These are phyloP conservation scores for Naganishia albida DNA, from an alignment of 1,284 basidiomycete genomes.

Conservation along the genomic window DNA sequence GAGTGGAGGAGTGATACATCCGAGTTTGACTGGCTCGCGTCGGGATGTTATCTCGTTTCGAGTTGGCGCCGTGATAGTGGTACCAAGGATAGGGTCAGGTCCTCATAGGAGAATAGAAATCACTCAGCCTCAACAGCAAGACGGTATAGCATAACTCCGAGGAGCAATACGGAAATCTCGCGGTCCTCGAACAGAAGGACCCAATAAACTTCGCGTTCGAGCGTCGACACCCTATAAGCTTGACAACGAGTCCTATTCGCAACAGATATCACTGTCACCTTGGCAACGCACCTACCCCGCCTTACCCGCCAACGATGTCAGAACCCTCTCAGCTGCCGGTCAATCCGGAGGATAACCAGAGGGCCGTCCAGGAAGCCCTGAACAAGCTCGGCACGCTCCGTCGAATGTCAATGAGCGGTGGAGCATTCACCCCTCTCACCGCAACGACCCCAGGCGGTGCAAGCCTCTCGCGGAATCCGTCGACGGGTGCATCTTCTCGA, in stretches of 20 bases:
- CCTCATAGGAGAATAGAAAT: neutral
- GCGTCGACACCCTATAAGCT: too few species aligned
- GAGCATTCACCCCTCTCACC: slow-evolving; percentile 42
- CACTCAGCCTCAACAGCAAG: neutral
- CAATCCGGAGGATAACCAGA: slow-evolving; percentile 39
- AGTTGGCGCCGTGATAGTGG: slow-evolving; percentile 8
- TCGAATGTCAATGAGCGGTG: slow-evolving; percentile 41
- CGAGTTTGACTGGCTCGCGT: neutral
- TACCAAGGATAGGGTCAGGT: neutral
- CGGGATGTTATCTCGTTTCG: slow-evolving; percentile 5
- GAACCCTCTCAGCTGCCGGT: slow-evolving; percentile 21
- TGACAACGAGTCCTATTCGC: neutral
- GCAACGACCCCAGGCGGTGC: slow-evolving; percentile 22
- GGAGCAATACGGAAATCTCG: neutral
- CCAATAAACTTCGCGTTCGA: neutral
- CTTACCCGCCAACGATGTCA: neutral
- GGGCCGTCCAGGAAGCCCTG: slow-evolving; percentile 48
- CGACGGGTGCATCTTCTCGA: slow-evolving; percentile 31
- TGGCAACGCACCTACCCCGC: neutral
- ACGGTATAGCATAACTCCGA: neutral
- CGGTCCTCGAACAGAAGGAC: neutral
- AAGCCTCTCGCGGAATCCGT: slow-evolving; percentile 17
- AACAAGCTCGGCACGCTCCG: slow-evolving; percentile 48
- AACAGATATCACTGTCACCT: neutral
- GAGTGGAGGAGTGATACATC: slow-evolving; percentile 22